Percentiles rank a stretch among this genome's conserved stretches.
These are phyloP conservation scores for Blastomyces gilchristii DNA, from an alignment of 2,329 filamentous ascomycete genomes.

Conservation along the genomic window DNA sequence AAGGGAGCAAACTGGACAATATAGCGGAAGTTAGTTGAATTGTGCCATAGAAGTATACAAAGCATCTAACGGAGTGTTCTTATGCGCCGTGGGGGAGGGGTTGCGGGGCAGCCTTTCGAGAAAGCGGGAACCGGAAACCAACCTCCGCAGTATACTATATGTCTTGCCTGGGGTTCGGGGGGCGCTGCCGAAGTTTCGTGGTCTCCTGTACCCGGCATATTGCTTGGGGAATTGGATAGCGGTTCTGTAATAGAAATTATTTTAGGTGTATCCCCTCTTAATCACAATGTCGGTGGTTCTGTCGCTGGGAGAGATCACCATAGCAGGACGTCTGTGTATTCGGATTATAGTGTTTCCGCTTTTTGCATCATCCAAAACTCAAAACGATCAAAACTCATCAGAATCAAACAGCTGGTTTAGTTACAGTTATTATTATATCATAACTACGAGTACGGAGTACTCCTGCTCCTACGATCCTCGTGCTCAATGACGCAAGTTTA, in stretches of 20 bases:
- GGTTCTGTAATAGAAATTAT: neutral
- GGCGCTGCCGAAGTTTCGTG: conserved; percentile 8
- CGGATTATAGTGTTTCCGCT: neutral
- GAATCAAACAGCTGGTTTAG: too few relatives aligned
- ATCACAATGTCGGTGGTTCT: neutral
- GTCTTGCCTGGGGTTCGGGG: conserved; percentile 40
- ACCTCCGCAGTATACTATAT: conserved; percentile 54
- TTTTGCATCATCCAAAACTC: neutral
- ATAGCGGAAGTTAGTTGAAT: conserved; percentile 9
- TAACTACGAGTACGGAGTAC: too few relatives aligned
- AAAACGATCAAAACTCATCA: too few relatives aligned
- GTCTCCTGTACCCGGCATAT: conserved; percentile 15
- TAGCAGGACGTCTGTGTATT: neutral
- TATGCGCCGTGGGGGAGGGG: neutral
- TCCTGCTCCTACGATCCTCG: too few relatives aligned
- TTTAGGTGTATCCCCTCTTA: neutral
- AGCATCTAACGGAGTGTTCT: neutral
- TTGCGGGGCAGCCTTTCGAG: neutral
- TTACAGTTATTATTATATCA: too few relatives aligned
- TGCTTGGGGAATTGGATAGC: neutral
- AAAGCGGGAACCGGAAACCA: conserved; percentile 18
- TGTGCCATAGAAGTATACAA: neutral
- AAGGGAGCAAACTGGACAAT: conserved; percentile 48
- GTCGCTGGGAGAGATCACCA: neutral
- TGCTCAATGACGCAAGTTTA: too few relatives aligned